A percentile compares a stretch with the other conserved stretches of the same genome.
Evolutionary conservation across 495 filamentous ascomycete species (phyloP).

Genomic region (Geopyxis carbonaria): DNA sequence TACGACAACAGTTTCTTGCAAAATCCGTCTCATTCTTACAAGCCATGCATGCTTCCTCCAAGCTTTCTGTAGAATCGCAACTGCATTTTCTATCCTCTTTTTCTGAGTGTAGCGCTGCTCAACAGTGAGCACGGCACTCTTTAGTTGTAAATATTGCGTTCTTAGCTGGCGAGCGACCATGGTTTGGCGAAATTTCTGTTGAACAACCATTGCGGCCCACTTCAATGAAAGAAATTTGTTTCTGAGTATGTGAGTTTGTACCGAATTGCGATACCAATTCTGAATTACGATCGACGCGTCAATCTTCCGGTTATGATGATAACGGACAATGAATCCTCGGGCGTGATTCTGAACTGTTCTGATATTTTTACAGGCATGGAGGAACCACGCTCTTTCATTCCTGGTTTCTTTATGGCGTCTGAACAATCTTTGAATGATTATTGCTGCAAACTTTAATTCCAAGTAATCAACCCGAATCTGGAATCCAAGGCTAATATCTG

Average conservation of each 20-base stretch:
- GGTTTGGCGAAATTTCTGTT: constrained; percentile 2
- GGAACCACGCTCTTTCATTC: constrained; percentile 6
- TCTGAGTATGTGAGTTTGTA: not conserved
- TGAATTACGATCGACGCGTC: not conserved
- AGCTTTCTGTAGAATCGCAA: constrained; percentile 25
- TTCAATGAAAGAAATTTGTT: not conserved
- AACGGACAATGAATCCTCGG: constrained; percentile 11
- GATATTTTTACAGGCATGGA: constrained; percentile 1
- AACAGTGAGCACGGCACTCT: not conserved
- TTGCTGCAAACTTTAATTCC: constrained; percentile 6
- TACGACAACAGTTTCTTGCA: constrained; percentile 13
- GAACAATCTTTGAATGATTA: constrained; percentile 18
- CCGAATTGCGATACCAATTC: constrained; percentile 1
- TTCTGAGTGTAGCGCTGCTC: not conserved
- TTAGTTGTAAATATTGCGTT: not conserved
- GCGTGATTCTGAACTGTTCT: constrained; percentile 8
- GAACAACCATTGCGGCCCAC: not conserved
- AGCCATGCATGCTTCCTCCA: constrained; percentile 26
- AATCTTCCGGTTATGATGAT: not conserved
- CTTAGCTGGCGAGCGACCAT: not conserved
- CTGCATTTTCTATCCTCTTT: constrained; percentile 11
- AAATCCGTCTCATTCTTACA: constrained; percentile 18
- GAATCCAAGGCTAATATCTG: constrained; percentile 3
- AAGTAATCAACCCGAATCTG: constrained; percentile 12
- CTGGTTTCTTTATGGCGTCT: constrained; percentile 7